Conservation (phyloP, 164 flowering plant species). For the Annona squamosa region DNA sequence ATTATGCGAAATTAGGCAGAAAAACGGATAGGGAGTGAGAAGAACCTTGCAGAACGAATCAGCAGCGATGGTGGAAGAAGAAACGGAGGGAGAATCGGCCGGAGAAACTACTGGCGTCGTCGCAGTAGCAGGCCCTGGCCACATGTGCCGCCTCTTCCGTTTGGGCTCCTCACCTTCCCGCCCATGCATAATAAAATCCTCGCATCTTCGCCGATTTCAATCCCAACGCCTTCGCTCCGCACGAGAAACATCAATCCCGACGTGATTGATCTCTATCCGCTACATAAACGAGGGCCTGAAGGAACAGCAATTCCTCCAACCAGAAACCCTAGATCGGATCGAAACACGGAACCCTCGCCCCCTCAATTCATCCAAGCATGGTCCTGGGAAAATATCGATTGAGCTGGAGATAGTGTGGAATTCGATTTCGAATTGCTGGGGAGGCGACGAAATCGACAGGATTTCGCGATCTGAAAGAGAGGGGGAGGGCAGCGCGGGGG, state of each 20-base stretch:
- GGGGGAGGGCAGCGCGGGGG: slow-evolving; percentile 1
- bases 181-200: slow-evolving; percentile 57
- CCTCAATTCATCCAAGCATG: slow-evolving; percentile 6
- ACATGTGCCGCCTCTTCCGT: slow-evolving; percentile 57
- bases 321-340: slow-evolving; percentile 31
- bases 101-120: slow-evolving; percentile 29
- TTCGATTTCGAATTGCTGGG: neutral
- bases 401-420: neutral
- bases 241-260: slow-evolving; percentile 49
- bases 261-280: slow-evolving; percentile 5
- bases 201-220: slow-evolving; percentile 42
- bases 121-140: slow-evolving; percentile 41
- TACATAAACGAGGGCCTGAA: slow-evolving; percentile 10
- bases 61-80: slow-evolving; percentile 1
- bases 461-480: slow-evolving; percentile 24
- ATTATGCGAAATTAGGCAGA: neutral
- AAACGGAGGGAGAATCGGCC: slow-evolving; percentile 18
- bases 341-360: slow-evolving; percentile 9
- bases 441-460: slow-evolving; percentile 1
- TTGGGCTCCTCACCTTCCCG: slow-evolving; percentile 47
- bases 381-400: neutral
- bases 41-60: slow-evolving; percentile 46
- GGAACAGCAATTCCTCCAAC: slow-evolving; percentile 5
- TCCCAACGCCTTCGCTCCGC: slow-evolving; percentile 14
- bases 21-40: neutral